Base-by-base conservation (phyloP, 257 asterid genomes). In the Gentiana macrophylla region DNA sequence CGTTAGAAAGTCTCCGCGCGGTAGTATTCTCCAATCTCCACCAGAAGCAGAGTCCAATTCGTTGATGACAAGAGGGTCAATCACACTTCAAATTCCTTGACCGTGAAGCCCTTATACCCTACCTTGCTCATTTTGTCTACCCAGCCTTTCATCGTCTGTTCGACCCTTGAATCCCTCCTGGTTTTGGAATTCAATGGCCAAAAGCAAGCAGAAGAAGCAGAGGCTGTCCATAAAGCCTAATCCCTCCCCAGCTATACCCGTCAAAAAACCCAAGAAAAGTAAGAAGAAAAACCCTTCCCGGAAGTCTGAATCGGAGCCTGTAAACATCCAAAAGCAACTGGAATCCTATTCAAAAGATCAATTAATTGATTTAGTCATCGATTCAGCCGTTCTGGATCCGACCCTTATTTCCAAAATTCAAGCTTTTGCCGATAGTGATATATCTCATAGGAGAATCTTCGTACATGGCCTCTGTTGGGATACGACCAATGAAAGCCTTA, bases 381-480 rank as follows among this genome's bases (percentile, higher is more conserved):
- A 84, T 53, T 82, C 73, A 37, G 79, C 89, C 0, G 24, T 63
- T 15, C 70, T 82, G 6, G 57, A 72, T 65, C 45, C 74, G 13
- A 65, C 80, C 35, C 78, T 86, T 55, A 50, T 69, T 60, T 50
- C 69, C 67, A 68, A 67, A 36, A 56, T 91, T 63, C 72, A 67
- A 48, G 70, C 86, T 49, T 57, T 73, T 57, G 94, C 90, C 50
- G 86, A 84, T 57, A 74, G 66, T 33, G 94, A 90, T 52, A 64
- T 84, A 63, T 71, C 86, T 52, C 92, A 82, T 59, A 75, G 91
- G 53, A 90, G 86, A 62, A 56, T 90, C 37, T 90, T 90, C 62
- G 71, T 86, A 8, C 79, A 84, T 80, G 95, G 98, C 60, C 83
- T 90, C 49, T 79, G 79, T 9, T 83, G 86, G 78, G 94, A 86